These are phyloP conservation scores for Eucalyptus marginata DNA, from an alignment of 345 rosid genomes.

Conservation along the genomic window DNA sequence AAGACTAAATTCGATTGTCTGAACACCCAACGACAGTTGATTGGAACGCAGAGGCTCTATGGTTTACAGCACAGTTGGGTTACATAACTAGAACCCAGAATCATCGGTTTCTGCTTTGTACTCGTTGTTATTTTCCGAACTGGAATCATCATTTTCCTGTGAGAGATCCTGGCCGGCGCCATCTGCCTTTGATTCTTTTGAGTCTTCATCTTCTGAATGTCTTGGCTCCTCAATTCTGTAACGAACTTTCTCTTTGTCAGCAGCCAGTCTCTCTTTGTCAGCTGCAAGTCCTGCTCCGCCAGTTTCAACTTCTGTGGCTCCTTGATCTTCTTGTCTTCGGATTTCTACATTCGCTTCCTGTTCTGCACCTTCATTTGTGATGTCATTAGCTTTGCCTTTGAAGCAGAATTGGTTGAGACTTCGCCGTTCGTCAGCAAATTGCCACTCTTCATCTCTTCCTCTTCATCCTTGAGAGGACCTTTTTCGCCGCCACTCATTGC, in stretches of 20 bases:
- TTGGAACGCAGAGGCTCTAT: neutral
- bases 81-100: conserved; percentile 13
- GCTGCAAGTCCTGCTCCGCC: neutral
- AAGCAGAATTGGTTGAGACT: neutral
- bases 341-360: neutral
- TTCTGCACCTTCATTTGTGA: neutral
- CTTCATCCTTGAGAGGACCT: neutral
- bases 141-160: neutral
- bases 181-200: neutral
- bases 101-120: conserved; percentile 15
- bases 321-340: neutral
- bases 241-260: neutral
- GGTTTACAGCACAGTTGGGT: neutral
- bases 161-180: neutral
- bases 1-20: neutral
- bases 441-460: neutral
- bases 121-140: conserved; percentile 9
- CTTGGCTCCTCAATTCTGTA: neutral
- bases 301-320: neutral
- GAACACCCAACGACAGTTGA: neutral
- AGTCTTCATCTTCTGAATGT: neutral
- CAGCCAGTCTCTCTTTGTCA: neutral
- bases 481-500: neutral
- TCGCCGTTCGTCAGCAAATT: neutral
- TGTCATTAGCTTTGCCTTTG: neutral